Evolutionary conservation across 1,139 yeast genomes (phyloP).

Genomic region (Kodamaea plutei): DNA sequence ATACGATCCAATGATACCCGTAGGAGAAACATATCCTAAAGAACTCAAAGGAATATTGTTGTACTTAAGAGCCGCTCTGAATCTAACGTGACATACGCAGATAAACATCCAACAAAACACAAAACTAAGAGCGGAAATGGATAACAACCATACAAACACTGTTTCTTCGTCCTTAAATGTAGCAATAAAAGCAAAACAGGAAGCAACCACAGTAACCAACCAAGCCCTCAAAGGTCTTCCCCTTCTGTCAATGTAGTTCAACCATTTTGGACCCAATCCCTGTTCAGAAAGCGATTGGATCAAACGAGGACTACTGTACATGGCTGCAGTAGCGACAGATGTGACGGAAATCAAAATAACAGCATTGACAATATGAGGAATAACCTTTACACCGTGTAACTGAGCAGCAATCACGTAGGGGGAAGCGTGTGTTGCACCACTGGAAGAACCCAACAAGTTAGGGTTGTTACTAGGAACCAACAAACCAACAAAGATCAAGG

Average conservation of each 20-base stretch:
- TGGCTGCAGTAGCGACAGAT: conserved; percentile 26
- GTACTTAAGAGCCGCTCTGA: conserved; percentile 22
- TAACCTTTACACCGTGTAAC: conserved; percentile 20
- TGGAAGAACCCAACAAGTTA: conserved; percentile 18
- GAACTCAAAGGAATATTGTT: conserved; percentile 18
- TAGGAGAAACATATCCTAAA: conserved; percentile 22
- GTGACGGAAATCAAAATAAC: conserved; percentile 25
- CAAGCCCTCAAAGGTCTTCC: conserved; percentile 24
- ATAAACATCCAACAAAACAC: conserved; percentile 22
- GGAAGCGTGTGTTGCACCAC: conserved; percentile 19
- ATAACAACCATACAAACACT: conserved; percentile 25
- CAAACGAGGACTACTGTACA: conserved; percentile 24
- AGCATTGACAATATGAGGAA: conserved; percentile 24
- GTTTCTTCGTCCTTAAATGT: conserved; percentile 20
- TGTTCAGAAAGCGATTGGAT: conserved; percentile 23
- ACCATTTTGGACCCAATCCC: conserved; percentile 23
- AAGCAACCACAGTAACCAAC: conserved; percentile 18
- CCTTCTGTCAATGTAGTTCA: conserved; percentile 20
- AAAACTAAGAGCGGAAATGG: conserved; percentile 23
- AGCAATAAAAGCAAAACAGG: conserved; percentile 22
- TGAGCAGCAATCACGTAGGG: conserved; percentile 25
- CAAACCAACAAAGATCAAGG: conserved; percentile 21
- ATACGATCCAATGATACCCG: conserved; percentile 23
- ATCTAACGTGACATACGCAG: conserved; percentile 21
- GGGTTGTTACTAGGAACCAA: conserved; percentile 19